Evolutionary conservation across 2,329 filamentous ascomycete genomes (phyloP).

Genomic region (Fusarium redolens): DNA sequence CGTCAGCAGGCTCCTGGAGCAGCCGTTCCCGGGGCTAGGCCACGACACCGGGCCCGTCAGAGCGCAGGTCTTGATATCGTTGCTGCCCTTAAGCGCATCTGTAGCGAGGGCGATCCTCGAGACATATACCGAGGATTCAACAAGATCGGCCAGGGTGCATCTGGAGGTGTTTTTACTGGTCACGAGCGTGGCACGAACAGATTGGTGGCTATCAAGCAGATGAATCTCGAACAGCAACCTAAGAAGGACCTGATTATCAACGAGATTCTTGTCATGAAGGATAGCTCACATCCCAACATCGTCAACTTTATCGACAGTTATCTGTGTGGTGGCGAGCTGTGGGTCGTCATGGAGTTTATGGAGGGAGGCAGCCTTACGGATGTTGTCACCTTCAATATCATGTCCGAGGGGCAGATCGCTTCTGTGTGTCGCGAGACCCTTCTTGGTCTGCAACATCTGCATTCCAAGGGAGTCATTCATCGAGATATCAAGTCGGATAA

Average conservation of each 20-base stretch:
- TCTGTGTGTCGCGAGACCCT: slow-evolving; percentile 95
- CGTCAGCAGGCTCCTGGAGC: slow-evolving; percentile 53
- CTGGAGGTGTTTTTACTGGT: slow-evolving; percentile 93
- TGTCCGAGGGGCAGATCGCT: slow-evolving; percentile 97
- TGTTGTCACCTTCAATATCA: slow-evolving; percentile 98
- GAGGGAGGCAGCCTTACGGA: slow-evolving; percentile 97
- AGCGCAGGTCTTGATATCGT: slow-evolving; percentile 87
- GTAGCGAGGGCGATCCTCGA: slow-evolving; percentile 88
- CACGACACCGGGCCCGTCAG: slow-evolving; percentile 81
- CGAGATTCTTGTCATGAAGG: slow-evolving; percentile 99
- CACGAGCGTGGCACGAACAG: slow-evolving; percentile 86
- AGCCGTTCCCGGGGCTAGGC: slow-evolving; percentile 66
- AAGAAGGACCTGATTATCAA: slow-evolving; percentile 99
- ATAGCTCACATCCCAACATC: slow-evolving; percentile 97
- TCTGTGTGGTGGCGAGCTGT: slow-evolving; percentile 87
- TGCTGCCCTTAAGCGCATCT: slow-evolving; percentile 86
- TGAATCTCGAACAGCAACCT: slow-evolving; percentile 98
- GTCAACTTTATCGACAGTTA: slow-evolving; percentile 99
- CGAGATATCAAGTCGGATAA: slow-evolving; percentile 99
- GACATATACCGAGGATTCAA: slow-evolving; percentile 87
- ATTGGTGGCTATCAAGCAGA: slow-evolving; percentile 98
- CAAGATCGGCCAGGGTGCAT: slow-evolving; percentile 98
- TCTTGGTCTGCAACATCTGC: slow-evolving; percentile 90
- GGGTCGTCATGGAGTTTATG: slow-evolving; percentile 99
- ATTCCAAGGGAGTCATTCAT: slow-evolving; percentile 98